A percentile compares a stretch with the other conserved stretches of the same genome.
Evolutionary conservation across 306 rosid species (phyloP).

Genomic region (Castanopsis chinensis): DNA sequence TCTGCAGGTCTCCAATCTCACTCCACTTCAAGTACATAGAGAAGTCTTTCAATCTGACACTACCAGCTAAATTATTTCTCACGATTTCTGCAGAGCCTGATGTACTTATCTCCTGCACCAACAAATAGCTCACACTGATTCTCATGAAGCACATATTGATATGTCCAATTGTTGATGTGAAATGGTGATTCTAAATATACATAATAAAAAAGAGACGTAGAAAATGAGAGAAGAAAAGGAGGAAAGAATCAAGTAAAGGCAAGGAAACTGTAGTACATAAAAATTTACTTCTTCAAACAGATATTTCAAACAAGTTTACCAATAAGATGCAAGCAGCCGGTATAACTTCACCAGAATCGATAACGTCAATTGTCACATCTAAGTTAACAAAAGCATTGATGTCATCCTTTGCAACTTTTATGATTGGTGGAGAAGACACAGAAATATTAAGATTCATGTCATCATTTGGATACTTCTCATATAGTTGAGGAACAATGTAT

Average conservation of each 20-base stretch:
- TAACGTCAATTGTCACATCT: constrained; percentile 59
- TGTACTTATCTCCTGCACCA: constrained; percentile 63
- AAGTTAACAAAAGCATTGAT: constrained; percentile 33
- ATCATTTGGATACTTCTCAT: constrained; percentile 69
- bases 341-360: constrained; percentile 48
- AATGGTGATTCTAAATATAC: neutral
- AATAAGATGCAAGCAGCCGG: constrained; percentile 75
- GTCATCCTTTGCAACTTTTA: constrained; percentile 44
- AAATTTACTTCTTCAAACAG: neutral
- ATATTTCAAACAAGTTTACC: constrained; percentile 49
- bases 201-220: neutral
- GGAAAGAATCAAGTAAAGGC: constrained; percentile 12
- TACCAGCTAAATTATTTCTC: constrained; percentile 46
- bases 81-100: constrained; percentile 52
- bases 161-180: no score
- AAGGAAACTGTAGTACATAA: neutral
- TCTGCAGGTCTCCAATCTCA: constrained; percentile 64
- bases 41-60: constrained; percentile 45
- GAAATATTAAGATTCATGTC: constrained; percentile 63
- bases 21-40: constrained; percentile 74
- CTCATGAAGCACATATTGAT: neutral
- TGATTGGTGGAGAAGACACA: constrained; percentile 59
- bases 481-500: constrained; percentile 72
- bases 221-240: neutral
- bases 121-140: constrained; percentile 18